phyloP scores from a whole-genome alignment of 768 basidiomycete genomes.

The Russula sp. region DNA sequence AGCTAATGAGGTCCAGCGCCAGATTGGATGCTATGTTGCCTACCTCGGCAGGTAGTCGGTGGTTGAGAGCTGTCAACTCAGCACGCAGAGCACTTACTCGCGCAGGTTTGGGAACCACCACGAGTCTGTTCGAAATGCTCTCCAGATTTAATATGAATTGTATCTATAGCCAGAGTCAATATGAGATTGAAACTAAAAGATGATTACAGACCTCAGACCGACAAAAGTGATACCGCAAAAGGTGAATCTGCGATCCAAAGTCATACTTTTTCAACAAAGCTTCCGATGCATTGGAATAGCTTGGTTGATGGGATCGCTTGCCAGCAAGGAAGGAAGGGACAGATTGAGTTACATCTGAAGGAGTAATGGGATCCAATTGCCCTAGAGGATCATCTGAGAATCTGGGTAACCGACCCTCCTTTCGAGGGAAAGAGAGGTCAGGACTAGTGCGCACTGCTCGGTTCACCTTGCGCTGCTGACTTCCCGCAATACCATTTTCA shows the following conservation, averaged over 20 bases:
- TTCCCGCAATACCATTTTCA: conserved; percentile 2
- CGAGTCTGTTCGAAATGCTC: conserved; percentile 85
- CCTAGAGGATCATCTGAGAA: conserved; percentile 74
- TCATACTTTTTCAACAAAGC: conserved; percentile 67
- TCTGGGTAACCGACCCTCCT: conserved; percentile 49
- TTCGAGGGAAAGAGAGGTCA: conserved; percentile 62
- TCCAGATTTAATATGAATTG: conserved; percentile 87
- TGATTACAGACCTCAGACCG: conserved; percentile 66
- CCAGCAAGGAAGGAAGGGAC: conserved; percentile 62
- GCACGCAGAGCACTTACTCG: conserved; percentile 95
- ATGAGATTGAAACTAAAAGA: not conserved
- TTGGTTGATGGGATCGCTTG: conserved; percentile 46
- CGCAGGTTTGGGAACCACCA: conserved; percentile 91
- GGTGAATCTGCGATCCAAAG: conserved; percentile 58
- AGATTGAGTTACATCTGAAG: conserved; percentile 59
- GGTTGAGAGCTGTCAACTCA: conserved; percentile 92
- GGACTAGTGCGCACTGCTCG: conserved; percentile 72
- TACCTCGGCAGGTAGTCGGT: conserved; percentile 95
- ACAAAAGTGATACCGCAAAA: conserved; percentile 84
- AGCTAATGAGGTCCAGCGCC: conserved; percentile 20
- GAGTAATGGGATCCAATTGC: conserved; percentile 49
- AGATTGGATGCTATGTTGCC: conserved; percentile 25
- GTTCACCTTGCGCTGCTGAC: conserved; percentile 45
- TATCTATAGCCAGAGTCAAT: conserved; percentile 47
- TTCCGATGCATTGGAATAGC: conserved; percentile 48